Base-by-base conservation (phyloP, 495 filamentous ascomycete genomes). In the Hypoxylon perforatum region DNA sequence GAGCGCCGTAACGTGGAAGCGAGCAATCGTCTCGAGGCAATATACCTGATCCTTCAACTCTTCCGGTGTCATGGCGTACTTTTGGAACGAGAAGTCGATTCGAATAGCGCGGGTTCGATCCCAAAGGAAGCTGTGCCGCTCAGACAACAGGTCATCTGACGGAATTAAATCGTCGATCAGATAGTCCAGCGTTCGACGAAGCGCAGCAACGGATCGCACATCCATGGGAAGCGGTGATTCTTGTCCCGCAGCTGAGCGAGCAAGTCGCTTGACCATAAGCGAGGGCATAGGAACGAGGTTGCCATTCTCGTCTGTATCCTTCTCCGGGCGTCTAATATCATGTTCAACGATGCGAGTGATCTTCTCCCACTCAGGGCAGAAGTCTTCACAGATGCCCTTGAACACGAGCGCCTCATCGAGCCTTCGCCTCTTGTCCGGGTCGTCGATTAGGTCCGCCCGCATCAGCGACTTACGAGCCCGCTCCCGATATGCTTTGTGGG, bases 341-440 rank as follows among this genome's bases (percentile, higher is more conserved):
- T 73, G 74, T 65, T 89, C 82, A 61, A 90, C 87, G 49, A 96
- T 93, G 17, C 94, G 86, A 30, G 90, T 86, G 12, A 94, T 84
- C 36, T 89, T 82, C 78, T 99, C 96, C 71, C 88, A 97, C 65
- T 94, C 89, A 0, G 96, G 92, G 75, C 96, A 99, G 94, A 97
- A 97, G 61, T 92, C 88, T 65, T 91, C 87, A 71, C 94, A 98
- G 54, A 90, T 94, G 9, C 94, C 95, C 55, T 92, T 88, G 17
- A 93, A 94, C 3, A 90, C 90, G 42, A 97, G 91, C 3, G 95
- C 94, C 60, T 97, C 86, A 39, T 90, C 86, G 30, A 98, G 84
- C 35, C 83, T 87, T 49, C 90, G 91, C 10, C 88, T 90, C 72
- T 92, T 91, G 44, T 96, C 89, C 0, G 96, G 96, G 71, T 99